Conservation (phyloP, 148 eudicot genomes). For the Heliamphora exappendiculata region DNA sequence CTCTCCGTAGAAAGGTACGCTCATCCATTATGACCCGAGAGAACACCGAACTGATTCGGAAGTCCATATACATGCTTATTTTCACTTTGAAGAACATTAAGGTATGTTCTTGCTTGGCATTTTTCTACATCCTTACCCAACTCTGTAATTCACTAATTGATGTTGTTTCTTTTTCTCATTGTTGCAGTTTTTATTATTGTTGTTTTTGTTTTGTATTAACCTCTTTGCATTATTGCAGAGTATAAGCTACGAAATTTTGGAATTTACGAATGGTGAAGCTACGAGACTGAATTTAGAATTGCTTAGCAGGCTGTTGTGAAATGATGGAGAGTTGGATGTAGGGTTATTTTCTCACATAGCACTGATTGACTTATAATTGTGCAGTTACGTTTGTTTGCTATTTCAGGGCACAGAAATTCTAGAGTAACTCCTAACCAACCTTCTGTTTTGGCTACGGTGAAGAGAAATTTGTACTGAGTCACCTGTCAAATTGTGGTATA, state of each 20-base stretch:
- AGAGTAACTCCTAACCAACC: not conserved
- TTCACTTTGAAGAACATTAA: constrained; percentile 87
- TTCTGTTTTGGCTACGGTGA: too few species aligned
- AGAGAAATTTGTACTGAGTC: too few species aligned
- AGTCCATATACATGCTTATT: constrained; percentile 72
- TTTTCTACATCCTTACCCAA: not conserved
- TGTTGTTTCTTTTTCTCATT: not conserved
- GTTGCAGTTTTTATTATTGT: not conserved
- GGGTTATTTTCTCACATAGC: not conserved
- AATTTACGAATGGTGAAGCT: constrained; percentile 87
- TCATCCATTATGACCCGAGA: constrained; percentile 83
- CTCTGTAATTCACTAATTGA: not conserved
- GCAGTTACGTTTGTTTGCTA: not conserved
- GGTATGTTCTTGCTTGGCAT: constrained; percentile 26
- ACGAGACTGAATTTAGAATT: constrained; percentile 69
- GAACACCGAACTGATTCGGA: constrained; percentile 81
- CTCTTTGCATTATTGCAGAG: constrained; percentile 42
- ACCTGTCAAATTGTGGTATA: too few species aligned
- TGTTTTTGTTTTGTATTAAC: not conserved
- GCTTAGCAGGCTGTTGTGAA: constrained; percentile 79
- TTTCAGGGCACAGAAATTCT: not conserved
- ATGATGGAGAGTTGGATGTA: constrained; percentile 1
- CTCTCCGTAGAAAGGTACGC: constrained; percentile 56
- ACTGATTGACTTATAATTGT: not conserved
- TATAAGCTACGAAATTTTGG: constrained; percentile 75